phyloP scores from a whole-genome alignment of 345 rosid species.

The Abelmoschus esculentus region DNA sequence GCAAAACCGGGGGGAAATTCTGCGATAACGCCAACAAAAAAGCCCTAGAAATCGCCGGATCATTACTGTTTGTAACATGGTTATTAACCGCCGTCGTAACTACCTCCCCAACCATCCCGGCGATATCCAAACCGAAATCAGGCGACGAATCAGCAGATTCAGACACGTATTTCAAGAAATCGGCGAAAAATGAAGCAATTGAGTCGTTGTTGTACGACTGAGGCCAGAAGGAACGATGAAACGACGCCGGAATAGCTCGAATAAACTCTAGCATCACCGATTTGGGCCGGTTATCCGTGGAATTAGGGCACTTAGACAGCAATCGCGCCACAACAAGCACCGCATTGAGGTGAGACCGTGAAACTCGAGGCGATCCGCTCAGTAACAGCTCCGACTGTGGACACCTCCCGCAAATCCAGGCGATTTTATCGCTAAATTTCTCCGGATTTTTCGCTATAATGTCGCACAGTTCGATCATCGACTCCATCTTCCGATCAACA shows the following conservation, averaged over 20 bases:
- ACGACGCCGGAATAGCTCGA: conserved; percentile 62
- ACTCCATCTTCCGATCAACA: conserved; percentile 46
- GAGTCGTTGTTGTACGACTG: conserved; percentile 50
- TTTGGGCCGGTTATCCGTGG: conserved; percentile 48
- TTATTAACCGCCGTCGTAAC: conserved; percentile 36
- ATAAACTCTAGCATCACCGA: conserved; percentile 58
- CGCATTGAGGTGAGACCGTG: conserved; percentile 86
- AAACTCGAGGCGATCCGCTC: conserved; percentile 67
- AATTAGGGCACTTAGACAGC: conserved; percentile 48
- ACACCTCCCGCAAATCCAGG: conserved; percentile 88
- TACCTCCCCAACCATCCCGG: conserved; percentile 58
- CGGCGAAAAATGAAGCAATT: conserved; percentile 51
- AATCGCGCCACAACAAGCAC: conserved; percentile 72
- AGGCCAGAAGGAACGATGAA: conserved; percentile 79
- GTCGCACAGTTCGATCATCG: conserved; percentile 83
- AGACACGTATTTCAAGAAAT: conserved; percentile 59
- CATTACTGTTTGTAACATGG: conserved; percentile 26
- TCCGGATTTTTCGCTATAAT: conserved; percentile 64
- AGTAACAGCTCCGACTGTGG: conserved; percentile 63
- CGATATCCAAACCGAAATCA: conserved; percentile 64
- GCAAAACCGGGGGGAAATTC: conserved; percentile 58
- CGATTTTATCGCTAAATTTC: conserved; percentile 71
- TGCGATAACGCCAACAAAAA: conserved; percentile 63
- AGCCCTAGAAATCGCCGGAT: conserved; percentile 47
- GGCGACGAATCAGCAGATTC: conserved; percentile 40